Conservation (phyloP, 2,329 filamentous ascomycete species). For the Exophiala lecanii-corni region DNA sequence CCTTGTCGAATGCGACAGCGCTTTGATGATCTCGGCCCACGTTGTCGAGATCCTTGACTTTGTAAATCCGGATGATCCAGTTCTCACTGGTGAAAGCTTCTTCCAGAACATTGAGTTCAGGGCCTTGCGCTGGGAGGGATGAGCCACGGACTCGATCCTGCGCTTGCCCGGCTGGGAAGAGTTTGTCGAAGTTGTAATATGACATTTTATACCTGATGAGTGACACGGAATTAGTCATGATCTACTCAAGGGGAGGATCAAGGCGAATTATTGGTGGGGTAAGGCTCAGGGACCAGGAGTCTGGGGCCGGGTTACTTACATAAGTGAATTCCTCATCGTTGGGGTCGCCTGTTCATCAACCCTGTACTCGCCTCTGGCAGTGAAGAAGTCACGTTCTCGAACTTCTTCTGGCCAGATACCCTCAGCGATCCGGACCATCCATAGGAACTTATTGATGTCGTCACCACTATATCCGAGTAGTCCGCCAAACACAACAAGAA, state of each 20-base stretch:
- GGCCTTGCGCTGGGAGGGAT: slow-evolving; percentile 75
- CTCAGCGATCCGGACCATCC: slow-evolving; percentile 99
- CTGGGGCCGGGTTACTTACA: too few relatives aligned
- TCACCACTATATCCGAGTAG: slow-evolving; percentile 96
- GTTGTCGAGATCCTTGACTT: slow-evolving; percentile 98
- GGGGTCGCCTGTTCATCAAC: slow-evolving; percentile 91
- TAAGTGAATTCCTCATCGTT: slow-evolving; percentile 98
- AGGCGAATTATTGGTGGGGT: background rate
- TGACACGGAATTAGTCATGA: slow-evolving; percentile 5
- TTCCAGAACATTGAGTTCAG: slow-evolving; percentile 81
- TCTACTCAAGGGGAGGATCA: slow-evolving; percentile 23
- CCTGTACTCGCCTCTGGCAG: slow-evolving; percentile 84
- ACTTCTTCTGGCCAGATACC: slow-evolving; percentile 99
- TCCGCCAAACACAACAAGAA: slow-evolving; percentile 94
- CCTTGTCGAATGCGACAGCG: slow-evolving; percentile 50
- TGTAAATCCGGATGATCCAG: slow-evolving; percentile 99
- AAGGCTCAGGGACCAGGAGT: too few relatives aligned
- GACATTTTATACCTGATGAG: slow-evolving; percentile 95
- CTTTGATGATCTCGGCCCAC: slow-evolving; percentile 79
- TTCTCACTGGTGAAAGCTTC: slow-evolving; percentile 99
- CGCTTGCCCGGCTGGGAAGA: slow-evolving; percentile 90
- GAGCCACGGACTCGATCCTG: slow-evolving; percentile 81
- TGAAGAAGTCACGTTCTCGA: slow-evolving; percentile 96
- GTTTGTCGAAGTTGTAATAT: slow-evolving; percentile 90
- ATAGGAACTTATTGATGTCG: slow-evolving; percentile 99